Base-by-base conservation (phyloP, 306 rosid species). In the Elaeagnus macrophylla region DNA sequence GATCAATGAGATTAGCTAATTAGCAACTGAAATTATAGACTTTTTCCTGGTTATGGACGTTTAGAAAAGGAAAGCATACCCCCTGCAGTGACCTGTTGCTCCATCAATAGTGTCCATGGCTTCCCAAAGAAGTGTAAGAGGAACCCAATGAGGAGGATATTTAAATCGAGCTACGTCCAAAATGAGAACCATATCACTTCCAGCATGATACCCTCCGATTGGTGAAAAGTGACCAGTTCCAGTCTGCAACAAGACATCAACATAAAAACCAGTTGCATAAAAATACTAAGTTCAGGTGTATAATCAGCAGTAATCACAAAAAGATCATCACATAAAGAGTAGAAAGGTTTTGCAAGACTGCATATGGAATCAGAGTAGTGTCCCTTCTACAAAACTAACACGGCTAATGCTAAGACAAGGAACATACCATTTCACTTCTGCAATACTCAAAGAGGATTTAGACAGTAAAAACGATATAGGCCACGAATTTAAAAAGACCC, bases 81-180 rank as follows among this genome's bases (percentile, higher is more conserved):
- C 97, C 55, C 97, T 76, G 1, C 71, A 49, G 53, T 68, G 84
- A 66, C 86, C 79, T 8, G 83, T 80, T 65, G 86, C 19, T 70
- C 66, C 77, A 56, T 81, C 96, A 46, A 73, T 35, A 67, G 80
- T 35, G 48, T 66, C 77, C 97, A 86, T 86, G 77, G 89, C 97
- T 12, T 91, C 91, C 97, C 97, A 91, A 12, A 86, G 86, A 78
- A 75, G 62, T 40, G 60, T 51, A 54, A 91, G 84, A 7, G 95
- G 91, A 17, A 91, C 86, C 95, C 97, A 91, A n/a, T 91, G 96
- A 12, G 97, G 94, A 72, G 97, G 97, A 73, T 91, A 91, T 62
- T 91, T 91, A 63, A 91, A 90, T 13, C 97, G 94, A 48, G 97
- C 97, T 59, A 90, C 97, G 51, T 83, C 97, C 77, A 90, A 68